Conservation (phyloP, 1,284 basidiomycete species). For the Athelia psychrophila region DNA sequence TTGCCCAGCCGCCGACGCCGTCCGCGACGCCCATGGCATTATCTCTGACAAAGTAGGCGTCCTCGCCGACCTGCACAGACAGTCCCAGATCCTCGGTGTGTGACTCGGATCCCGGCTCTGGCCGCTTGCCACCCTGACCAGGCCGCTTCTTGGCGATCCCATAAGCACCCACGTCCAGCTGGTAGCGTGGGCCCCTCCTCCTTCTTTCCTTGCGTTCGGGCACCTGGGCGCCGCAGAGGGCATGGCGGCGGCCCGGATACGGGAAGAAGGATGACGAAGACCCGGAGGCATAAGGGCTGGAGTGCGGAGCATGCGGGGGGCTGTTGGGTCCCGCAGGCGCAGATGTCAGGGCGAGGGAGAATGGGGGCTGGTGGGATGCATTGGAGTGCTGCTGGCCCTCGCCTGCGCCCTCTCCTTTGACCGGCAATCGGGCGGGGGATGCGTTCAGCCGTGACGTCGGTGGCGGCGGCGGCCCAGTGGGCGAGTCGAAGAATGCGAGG, state of each 20-base stretch:
- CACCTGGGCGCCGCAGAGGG: slow-evolving; percentile 18
- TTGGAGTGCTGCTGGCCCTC: slow-evolving; percentile 27
- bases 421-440: slow-evolving; percentile 42
- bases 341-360: slow-evolving; percentile 43
- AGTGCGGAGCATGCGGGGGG: slow-evolving; percentile 31
- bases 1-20: slow-evolving; percentile 88
- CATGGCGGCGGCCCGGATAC: slow-evolving; percentile 21
- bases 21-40: slow-evolving; percentile 89
- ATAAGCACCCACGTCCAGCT: slow-evolving; percentile 54
- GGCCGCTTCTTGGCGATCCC: slow-evolving; percentile 32
- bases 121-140: slow-evolving; percentile 10
- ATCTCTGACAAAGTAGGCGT: slow-evolving; percentile 80
- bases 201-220: slow-evolving; percentile 3
- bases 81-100: slow-evolving; percentile 28
- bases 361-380: slow-evolving; percentile 25
- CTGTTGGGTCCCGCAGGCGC: slow-evolving; percentile 26
- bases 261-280: slow-evolving; percentile 25
- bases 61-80: slow-evolving; percentile 80
- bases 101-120: slow-evolving; percentile 12
- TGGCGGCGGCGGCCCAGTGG: slow-evolving; percentile 36
- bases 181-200: slow-evolving; percentile 37
- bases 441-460: slow-evolving; percentile 36
- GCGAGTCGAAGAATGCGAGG: slow-evolving; percentile 47
- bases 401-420: slow-evolving; percentile 36
- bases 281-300: slow-evolving; percentile 39